Base-by-base conservation (phyloP, 2,329 filamentous ascomycete genomes). In the Colletotrichum sp. region DNA sequence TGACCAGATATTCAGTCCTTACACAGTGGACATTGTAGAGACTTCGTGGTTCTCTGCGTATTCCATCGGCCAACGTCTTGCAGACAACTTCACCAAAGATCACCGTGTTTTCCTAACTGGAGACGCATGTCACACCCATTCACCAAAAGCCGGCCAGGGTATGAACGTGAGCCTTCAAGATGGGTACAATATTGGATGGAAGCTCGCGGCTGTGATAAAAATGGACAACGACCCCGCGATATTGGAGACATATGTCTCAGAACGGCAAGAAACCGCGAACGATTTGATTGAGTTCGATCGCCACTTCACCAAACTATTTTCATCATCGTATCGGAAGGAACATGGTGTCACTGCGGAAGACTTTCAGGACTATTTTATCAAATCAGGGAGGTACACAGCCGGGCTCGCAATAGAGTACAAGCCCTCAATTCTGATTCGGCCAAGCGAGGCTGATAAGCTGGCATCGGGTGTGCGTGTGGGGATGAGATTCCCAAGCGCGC, bases 131-230 rank as follows among this genome's bases (percentile, higher is more conserved):
- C 94, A 96, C 83, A 95, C 94, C 0, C 94, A 95, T 80, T 80
- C 92, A 88, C 93, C 93, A 32, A 95, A 95, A 86, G 94, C 93
- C 32, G 94, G 94, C 2, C 94, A 95, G 83, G 93, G 93, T 26
- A 95, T 95, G 94, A 95, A 95, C 80, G 94, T 94, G 1, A 93
- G 93, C 5, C 94, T 95, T 84, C 87, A 94, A 65, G 94, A 96
- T 78, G 95, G 95, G 1, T 91, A 95, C 75, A 99, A 98, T 83
- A 88, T 99, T 55, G 96, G 96, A 7, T 99, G 96, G 96, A 99
- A 99, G 87, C 94, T 98, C 64, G 96, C 98, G 82, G 92, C 94
- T 36, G 96, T 98, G 13, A 95, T 98, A 21, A 52, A 82, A 89
- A 90, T 28, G 95, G 95, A 15, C 94, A 98, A 78, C 95, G 86